Evolutionary conservation across 1,284 basidiomycete species (phyloP).

Genomic region (Puccinia coronata): DNA sequence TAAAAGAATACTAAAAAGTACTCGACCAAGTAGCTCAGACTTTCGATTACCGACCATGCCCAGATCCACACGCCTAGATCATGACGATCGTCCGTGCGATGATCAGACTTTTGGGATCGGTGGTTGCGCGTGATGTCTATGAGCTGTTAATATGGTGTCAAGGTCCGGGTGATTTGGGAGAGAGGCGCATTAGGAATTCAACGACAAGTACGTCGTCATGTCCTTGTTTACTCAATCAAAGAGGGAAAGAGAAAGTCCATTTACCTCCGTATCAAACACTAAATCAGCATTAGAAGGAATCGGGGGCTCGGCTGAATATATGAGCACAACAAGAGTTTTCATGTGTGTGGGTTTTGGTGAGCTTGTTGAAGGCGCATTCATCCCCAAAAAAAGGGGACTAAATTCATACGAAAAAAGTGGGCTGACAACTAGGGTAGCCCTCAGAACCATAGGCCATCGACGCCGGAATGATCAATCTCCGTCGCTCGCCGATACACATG

Average conservation of each 20-base stretch:
- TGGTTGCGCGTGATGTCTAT: not conserved
- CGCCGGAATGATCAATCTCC: conserved; percentile 28
- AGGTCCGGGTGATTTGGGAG: too few relatives aligned
- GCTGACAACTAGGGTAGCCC: conserved; percentile 12
- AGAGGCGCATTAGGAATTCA: too few relatives aligned
- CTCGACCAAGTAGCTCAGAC: conserved; percentile 4
- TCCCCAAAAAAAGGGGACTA: too few relatives aligned
- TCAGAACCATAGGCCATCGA: conserved; percentile 27
- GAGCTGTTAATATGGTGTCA: too few relatives aligned
- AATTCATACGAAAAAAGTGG: not conserved
- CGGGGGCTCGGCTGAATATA: conserved; percentile 30
- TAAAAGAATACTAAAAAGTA: conserved; percentile 16
- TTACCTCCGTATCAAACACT: conserved; percentile 39
- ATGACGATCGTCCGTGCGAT: not conserved
- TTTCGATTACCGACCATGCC: not conserved
- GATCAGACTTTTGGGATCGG: not conserved
- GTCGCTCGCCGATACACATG: conserved; percentile 42
- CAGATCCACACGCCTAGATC: not conserved
- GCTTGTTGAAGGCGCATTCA: too few relatives aligned
- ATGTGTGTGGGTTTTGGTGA: not conserved
- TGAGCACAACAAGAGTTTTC: not conserved
- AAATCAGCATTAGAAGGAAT: conserved; percentile 45
- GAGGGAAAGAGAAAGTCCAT: not conserved
- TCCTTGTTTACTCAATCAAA: too few relatives aligned
- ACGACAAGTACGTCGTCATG: too few relatives aligned